Conservation (phyloP, 176 grass and related monocot species). For the Lolium multiflorum region DNA sequence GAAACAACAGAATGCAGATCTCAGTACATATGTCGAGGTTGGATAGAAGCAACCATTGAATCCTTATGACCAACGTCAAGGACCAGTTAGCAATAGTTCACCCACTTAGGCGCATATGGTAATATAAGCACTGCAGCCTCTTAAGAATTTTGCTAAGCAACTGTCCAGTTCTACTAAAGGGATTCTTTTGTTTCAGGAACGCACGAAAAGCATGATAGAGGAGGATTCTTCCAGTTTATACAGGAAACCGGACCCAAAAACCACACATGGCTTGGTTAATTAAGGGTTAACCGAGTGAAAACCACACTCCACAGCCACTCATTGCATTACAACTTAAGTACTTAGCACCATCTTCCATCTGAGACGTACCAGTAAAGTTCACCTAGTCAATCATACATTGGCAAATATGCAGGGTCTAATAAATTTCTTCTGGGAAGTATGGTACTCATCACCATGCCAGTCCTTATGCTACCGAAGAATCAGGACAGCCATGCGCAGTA, state of each 20-base stretch:
- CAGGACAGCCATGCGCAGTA: background rate
- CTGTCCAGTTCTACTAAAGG: conserved; percentile 3
- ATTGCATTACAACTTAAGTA: background rate
- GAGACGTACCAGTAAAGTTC: background rate
- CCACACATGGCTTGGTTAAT: too few relatives aligned
- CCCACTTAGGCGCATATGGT: background rate
- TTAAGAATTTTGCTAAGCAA: conserved; percentile 17
- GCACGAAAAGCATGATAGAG: too few relatives aligned
- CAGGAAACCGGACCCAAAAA: too few relatives aligned
- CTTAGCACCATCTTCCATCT: background rate
- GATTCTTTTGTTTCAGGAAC: background rate
- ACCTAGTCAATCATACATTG: background rate
- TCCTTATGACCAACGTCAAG: conserved; percentile 7
- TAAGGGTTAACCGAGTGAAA: too few relatives aligned
- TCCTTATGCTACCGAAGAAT: background rate
- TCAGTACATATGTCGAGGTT: background rate
- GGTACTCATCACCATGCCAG: background rate
- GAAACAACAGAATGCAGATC: conserved; percentile 27
- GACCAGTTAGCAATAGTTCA: background rate
- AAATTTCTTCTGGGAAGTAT: background rate
- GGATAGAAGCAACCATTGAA: background rate
- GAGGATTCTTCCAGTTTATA: too few relatives aligned
- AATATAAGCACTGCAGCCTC: background rate
- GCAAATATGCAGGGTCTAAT: background rate
- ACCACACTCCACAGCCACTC: too few relatives aligned